A percentile compares a stretch with the other conserved stretches of the same genome.
phyloP scores from a whole-genome alignment of 768 basidiomycete genomes.

The Phaeotremella fagi region DNA sequence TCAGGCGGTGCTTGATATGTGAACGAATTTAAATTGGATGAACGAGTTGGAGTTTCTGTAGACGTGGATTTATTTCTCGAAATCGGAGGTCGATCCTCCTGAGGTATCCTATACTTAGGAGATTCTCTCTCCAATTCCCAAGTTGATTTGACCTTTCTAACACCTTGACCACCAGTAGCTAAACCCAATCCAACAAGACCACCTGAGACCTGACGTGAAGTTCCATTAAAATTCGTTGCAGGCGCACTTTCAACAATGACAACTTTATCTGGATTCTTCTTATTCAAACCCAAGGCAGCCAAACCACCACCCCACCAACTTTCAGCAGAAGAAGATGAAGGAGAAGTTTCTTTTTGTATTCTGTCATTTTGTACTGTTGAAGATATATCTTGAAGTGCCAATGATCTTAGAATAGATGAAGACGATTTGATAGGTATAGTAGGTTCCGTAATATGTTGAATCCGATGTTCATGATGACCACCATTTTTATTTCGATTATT shows the following conservation, averaged over 20 bases:
- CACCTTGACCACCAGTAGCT: constrained; percentile 32
- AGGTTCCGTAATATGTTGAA: constrained; percentile 33
- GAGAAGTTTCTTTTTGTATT: background rate
- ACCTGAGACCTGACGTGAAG: constrained; percentile 7
- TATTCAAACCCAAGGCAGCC: constrained; percentile 12
- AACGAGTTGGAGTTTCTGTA: background rate
- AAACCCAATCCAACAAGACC: constrained; percentile 30
- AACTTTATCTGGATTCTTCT: constrained; percentile 9
- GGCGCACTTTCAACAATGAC: constrained; percentile 18
- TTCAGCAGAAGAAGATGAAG: background rate
- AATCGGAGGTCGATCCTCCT: constrained; percentile 23
- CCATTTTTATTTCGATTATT: background rate
- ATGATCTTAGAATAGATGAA: constrained; percentile 23
- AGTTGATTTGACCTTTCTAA: constrained; percentile 29
- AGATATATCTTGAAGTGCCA: constrained; percentile 23
- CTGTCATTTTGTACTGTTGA: background rate
- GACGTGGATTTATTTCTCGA: background rate
- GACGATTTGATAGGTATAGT: constrained; percentile 31
- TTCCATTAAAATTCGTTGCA: constrained; percentile 5
- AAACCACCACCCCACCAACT: constrained; percentile 26
- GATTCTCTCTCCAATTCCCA: constrained; percentile 19
- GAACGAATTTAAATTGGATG: background rate
- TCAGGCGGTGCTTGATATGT: background rate
- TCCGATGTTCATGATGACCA: constrained; percentile 12
- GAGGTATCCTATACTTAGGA: constrained; percentile 13